Base-by-base conservation (phyloP, 2,329 filamentous ascomycete species). In the Emericellopsis atlantica region DNA sequence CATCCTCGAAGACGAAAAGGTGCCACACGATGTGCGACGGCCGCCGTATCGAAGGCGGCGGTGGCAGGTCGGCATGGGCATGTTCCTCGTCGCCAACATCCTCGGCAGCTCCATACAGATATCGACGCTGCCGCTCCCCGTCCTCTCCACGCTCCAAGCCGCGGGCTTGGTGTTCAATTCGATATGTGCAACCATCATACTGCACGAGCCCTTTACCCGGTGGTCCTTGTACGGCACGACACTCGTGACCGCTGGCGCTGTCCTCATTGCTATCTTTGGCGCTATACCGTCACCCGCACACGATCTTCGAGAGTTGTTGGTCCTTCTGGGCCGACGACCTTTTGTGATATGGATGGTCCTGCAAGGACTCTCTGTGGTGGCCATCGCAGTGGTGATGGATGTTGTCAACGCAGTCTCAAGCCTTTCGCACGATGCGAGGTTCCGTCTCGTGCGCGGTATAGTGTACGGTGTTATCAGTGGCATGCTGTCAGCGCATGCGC, bases 121-220 rank as follows among this genome's bases (percentile, higher is more conserved):
- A 57, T 95, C 92, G 24, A 95, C 90, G 1, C 71, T 98, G 36
- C 92, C 92, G 14, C 70, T 98, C 18, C 92, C 92, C 16, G 88
- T 98, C 6, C 75, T 98, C 29, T 96, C 90, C 43, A 95, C 92
- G 1, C 69, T 98, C 32, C 92, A 98, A 65, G 90, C 90, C 15
- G 94, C 90, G 4, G 92, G 92, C 36, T 73, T 98, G 42, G 92
- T 98, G 46, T 98, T 98, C 72, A 98, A 98, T 68, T 95, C 90
- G 43, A 87, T 96, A 60, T 95, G 93, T 70, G 92, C 92, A 46
- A 93, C 88, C 36, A 66, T 96, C 43, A 86, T 96, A 53, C 74
- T 98, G 37, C 81, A 84, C 54, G 90, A 98, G 62, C 86, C 89
- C 5, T 98, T 96, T 62, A 96, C 92, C 40, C 77, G 76, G 58